A percentile compares a stretch with the other conserved stretches of the same genome.
phyloP scores from a whole-genome alignment of 306 rosid species.

The Fagus crenata region DNA sequence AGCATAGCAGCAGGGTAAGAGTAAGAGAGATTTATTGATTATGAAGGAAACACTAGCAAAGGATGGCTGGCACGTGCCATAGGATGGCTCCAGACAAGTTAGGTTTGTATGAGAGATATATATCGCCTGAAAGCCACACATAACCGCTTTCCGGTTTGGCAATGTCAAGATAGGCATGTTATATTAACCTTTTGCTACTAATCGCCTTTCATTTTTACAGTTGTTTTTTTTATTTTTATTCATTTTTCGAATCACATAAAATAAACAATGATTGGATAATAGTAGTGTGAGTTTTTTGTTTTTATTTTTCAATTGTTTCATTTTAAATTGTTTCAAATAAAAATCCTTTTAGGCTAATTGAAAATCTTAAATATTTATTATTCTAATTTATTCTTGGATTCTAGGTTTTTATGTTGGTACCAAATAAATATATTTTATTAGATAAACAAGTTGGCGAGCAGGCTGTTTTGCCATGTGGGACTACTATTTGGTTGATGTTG shows the following conservation, averaged over 20 bases:
- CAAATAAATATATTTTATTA: constrained; percentile 14
- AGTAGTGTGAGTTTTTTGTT: background rate
- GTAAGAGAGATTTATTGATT: constrained; percentile 19
- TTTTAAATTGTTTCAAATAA: constrained; percentile 1
- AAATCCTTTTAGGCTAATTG: constrained; percentile 10
- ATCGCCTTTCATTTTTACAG: constrained; percentile 45
- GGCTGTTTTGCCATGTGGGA: constrained; percentile 25
- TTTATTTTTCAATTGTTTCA: background rate
- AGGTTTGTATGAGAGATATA: constrained; percentile 39
- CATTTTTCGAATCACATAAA: constrained; percentile 4
- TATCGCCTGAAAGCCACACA: constrained; percentile 49
- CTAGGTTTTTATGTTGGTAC: constrained; percentile 27
- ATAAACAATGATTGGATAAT: constrained; percentile 20
- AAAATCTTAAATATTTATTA: background rate
- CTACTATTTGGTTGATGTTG: constrained; percentile 22
- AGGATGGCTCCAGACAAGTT: constrained; percentile 45
- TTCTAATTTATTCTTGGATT: constrained; percentile 1
- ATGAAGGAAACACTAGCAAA: constrained; percentile 28
- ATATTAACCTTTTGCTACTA: constrained; percentile 42
- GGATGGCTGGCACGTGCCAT: constrained; percentile 49
- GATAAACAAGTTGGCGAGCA: constrained; percentile 10
- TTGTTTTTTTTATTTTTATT: constrained; percentile 38
- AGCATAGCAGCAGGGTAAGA: background rate
- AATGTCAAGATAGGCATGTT: constrained; percentile 47
- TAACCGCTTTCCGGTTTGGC: constrained; percentile 59